A percentile compares a stretch with the other conserved stretches of the same genome.
These are phyloP conservation scores for Candida tallmaniae DNA, from an alignment of 805 yeast genomes.

Conservation along the genomic window DNA sequence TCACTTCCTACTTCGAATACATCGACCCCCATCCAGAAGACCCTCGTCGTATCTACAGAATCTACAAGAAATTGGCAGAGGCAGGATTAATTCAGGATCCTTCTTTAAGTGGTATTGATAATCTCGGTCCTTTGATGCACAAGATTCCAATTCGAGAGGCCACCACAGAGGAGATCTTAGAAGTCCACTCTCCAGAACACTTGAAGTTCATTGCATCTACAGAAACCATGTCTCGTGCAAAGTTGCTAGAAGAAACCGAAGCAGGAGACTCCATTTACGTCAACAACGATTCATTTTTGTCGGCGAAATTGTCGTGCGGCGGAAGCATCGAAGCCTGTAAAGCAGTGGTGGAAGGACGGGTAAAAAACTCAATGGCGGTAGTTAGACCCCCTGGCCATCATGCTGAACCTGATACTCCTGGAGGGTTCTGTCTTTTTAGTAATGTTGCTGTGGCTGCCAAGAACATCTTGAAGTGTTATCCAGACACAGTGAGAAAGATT, in stretches of 20 bases:
- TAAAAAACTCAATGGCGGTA: slow-evolving; percentile 87
- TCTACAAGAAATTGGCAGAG: slow-evolving; percentile 89
- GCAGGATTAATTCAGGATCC: slow-evolving; percentile 86
- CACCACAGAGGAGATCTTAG: slow-evolving; percentile 72
- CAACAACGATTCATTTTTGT: slow-evolving; percentile 80
- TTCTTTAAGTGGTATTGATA: slow-evolving; percentile 63
- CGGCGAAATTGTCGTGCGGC: slow-evolving; percentile 92
- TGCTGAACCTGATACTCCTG: slow-evolving; percentile 96
- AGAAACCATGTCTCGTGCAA: slow-evolving; percentile 70
- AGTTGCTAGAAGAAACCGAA: slow-evolving; percentile 77
- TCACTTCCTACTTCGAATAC: slow-evolving; percentile 86
- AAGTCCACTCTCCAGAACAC: slow-evolving; percentile 83
- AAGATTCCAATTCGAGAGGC: slow-evolving; percentile 93
- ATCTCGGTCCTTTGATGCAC: slow-evolving; percentile 81
- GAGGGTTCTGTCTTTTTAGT: slow-evolving; percentile 93
- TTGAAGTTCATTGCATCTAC: slow-evolving; percentile 72
- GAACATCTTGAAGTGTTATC: slow-evolving; percentile 72
- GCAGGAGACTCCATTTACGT: slow-evolving; percentile 92
- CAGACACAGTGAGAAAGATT: slow-evolving; percentile 81
- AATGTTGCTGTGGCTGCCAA: slow-evolving; percentile 97
- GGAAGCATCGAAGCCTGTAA: slow-evolving; percentile 95
- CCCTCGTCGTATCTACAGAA: slow-evolving; percentile 91
- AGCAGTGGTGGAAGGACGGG: slow-evolving; percentile 90
- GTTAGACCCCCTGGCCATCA: slow-evolving; percentile 99
- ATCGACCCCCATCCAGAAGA: slow-evolving; percentile 99